Conservation (phyloP, 2,329 filamentous ascomycete genomes). For the Westerdykella sp. region DNA sequence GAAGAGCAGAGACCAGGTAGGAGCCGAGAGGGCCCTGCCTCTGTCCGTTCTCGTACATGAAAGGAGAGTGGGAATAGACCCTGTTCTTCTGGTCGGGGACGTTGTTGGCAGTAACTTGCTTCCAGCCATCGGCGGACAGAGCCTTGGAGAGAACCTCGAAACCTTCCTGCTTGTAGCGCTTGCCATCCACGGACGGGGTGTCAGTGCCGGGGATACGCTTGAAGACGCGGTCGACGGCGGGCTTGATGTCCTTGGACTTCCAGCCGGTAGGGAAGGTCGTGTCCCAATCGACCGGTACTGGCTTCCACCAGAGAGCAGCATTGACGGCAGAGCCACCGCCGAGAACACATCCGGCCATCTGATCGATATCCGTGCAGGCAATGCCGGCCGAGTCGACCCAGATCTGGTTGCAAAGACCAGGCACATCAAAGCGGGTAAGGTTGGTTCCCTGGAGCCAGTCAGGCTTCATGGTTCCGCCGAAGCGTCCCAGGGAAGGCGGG, state of each 20-base stretch:
- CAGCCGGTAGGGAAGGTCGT: conserved; percentile 66
- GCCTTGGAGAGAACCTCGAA: conserved; percentile 58
- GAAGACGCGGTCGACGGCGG: conserved; percentile 58
- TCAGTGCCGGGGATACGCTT: conserved; percentile 64
- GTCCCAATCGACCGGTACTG: conserved; percentile 62
- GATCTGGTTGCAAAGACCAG: conserved; percentile 65
- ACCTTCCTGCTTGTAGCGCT: conserved; percentile 61
- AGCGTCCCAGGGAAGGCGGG: conserved; percentile 55
- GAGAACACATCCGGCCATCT: conserved; percentile 66
- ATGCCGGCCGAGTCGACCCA: conserved; percentile 59
- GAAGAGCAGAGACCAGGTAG: conserved; percentile 58
- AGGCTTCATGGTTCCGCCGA: conserved; percentile 56
- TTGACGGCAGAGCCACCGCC: conserved; percentile 64
- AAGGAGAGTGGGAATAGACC: conserved; percentile 58
- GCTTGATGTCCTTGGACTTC: conserved; percentile 58
- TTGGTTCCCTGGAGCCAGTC: conserved; percentile 57
- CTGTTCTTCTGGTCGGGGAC: conserved; percentile 59
- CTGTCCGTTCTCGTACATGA: conserved; percentile 62
- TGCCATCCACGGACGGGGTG: conserved; percentile 58
- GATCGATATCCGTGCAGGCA: conserved; percentile 62
- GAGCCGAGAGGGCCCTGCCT: conserved; percentile 65
- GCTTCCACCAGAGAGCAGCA: conserved; percentile 62
- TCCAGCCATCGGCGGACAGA: conserved; percentile 57
- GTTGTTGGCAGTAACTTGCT: conserved; percentile 54
- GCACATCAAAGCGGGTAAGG: conserved; percentile 65